Evolutionary conservation across 768 basidiomycete species (phyloP), one percentile per base, ranked within the genome.

Genomic region (Boletales sp.): DNA sequence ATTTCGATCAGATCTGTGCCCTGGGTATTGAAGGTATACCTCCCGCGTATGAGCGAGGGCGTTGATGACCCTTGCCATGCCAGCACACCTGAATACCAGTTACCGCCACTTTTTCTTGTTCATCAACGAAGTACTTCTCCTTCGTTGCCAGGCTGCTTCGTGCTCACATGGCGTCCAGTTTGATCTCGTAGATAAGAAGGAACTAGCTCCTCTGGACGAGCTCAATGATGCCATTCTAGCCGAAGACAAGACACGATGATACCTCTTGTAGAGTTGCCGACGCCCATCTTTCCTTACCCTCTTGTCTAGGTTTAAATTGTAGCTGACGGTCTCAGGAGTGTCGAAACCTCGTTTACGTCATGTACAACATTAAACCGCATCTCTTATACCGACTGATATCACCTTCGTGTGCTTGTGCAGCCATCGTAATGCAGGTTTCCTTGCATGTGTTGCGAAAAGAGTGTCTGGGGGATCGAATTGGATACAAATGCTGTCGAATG

Each of bases 91-190:
- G 57, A 99, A 99, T 67, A 99, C 96, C 13, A 95, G 93, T 66
- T 98, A 99, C 68, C 83, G 91, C 32, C 96, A 99, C 70, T 99
- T 99, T 75, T 90, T 97, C 74, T 75, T 98, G 38, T 98, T 98
- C 65, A 83, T 98, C 54, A 86, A 93, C 58, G 95, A 99, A 82
- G 94, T 92, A 60, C 37, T 78, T 65, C 30, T 12, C 35, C n/a
- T 30, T 6, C 15, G 34, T 1, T 30, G 38, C 37, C n/a, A 15
- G 36, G 9, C 14, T 41, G 31, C 35, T 37, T 53, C 33, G 44
- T 33, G 40, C 52, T 57, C 56, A 62, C 38, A 46, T 47, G 12
- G 3, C 17, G 15, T 46, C 7, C 58, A 93, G 91, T 95, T 95
- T 65, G 87, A 93, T 62, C 77, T 95, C 18, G 82, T 98, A n/a